phyloP scores from a whole-genome alignment of 352 stramenopile genomes.

The Phytophthora macrochlamydospora region DNA sequence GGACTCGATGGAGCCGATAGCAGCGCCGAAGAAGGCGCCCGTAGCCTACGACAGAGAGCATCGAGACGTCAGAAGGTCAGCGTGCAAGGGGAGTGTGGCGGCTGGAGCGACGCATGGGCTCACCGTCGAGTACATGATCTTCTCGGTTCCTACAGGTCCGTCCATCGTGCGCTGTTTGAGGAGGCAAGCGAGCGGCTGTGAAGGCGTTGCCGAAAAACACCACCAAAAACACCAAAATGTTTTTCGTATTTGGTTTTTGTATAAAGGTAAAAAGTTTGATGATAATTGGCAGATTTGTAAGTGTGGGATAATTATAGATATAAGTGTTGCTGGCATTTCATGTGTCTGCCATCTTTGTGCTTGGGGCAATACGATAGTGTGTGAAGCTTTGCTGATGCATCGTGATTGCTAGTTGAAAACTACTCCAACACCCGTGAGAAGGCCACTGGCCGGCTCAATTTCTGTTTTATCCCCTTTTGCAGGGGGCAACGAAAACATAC shows the following conservation, averaged over 20 bases:
- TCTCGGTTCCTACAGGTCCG: conserved; percentile 66
- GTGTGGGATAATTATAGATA: conserved; percentile 26
- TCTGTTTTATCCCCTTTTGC: conserved; percentile 85
- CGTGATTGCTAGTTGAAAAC: conserved; percentile 96
- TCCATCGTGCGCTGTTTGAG: conserved; percentile 53
- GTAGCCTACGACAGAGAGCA: conserved; percentile 45
- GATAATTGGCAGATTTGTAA: background rate
- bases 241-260: background rate
- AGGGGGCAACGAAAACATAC: conserved; percentile 48
- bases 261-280: background rate
- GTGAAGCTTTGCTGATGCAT: conserved; percentile 94
- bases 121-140: conserved; percentile 81
- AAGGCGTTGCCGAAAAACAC: conserved; percentile 15
- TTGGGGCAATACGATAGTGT: conserved; percentile 94
- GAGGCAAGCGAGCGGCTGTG: conserved; percentile 23
- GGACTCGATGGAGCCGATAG: conserved; percentile 78
- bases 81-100: background rate
- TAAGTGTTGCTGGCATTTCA: conserved; percentile 12
- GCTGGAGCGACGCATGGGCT: conserved; percentile 4
- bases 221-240: conserved; percentile 11
- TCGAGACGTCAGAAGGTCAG: background rate
- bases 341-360: conserved; percentile 79
- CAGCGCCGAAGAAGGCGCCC: conserved; percentile 79
- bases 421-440: conserved; percentile 92
- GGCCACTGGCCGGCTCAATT: conserved; percentile 92